Base-by-base conservation (phyloP, 495 filamentous ascomycete species). In the Oleoguttula mirabilis region DNA sequence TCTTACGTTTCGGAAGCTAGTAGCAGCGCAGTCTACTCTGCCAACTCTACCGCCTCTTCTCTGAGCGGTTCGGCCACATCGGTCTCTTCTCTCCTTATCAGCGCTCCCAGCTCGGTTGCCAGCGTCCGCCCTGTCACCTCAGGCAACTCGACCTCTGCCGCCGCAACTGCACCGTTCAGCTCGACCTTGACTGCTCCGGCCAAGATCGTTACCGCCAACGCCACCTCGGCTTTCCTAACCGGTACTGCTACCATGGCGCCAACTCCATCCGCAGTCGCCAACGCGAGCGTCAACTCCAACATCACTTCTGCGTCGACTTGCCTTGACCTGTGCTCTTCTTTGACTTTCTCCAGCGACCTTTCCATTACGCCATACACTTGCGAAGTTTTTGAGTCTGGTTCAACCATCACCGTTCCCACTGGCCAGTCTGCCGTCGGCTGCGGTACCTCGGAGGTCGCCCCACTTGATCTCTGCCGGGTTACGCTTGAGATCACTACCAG, bases 401-500 rank as follows among this genome's bases (percentile, higher is more conserved):
- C 16, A 14, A 11, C 11, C 4, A 34, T 32, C 32, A 21, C 20
- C 12, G 12, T 38, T 15, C 11, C 21, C 19, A 33, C 14, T 21
- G 32, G 21, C 11, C 41, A 25, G 33, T 20, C 41, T 15, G 22
- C 41, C 16, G 41, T 25, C n/a, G 32, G 33, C 2, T 45, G 41
- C 22, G 41, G 32, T 20, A 30, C 47, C 14, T 44, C 43, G 6
- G 32, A 54, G 25, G 24, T 52, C 0, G 65, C 75, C 5, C 21
- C 43, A 6, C 31, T 40, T 12, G 66, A 78, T 48, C 24, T 73
- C 0, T 80, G 76, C 50, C 72, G 76, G 16, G 53, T 78, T 32
- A 67, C 69, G 10, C 64, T 80, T 48, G 63, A 59, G 20, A 66
- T 78, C 11, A 41, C 65, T 0, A 78, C 75, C 0, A 76, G 73